Evolutionary conservation across 1,284 basidiomycete genomes (phyloP), one percentile per base, ranked within the genome.

Genomic region (Mycena citricolor): DNA sequence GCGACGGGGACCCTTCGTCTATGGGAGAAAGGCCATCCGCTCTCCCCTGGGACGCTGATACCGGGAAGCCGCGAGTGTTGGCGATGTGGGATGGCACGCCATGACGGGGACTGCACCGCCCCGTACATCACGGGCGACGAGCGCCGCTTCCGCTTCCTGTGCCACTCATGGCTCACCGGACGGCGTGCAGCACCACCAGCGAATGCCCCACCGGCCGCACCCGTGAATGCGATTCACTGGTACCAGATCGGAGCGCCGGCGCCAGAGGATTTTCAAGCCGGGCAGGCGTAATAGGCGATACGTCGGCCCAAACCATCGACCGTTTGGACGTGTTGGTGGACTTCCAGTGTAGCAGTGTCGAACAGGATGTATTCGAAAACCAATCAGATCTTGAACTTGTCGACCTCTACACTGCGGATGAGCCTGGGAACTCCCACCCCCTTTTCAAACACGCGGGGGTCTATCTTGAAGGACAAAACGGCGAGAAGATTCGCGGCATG

Each of bases 361-460:
- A 51, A 35, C 7, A 25, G 0, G 26, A n/a, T n/a, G n/a, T n/a
- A n/a, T n/a, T n/a, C n/a, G n/a, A n/a, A n/a, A n/a, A n/a, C n/a
- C n/a, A n/a, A n/a, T n/a, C n/a, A n/a, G n/a, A n/a, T n/a, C n/a
- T n/a, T n/a, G n/a, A 50, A 3, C n/a, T 47, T 3, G 11, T 44
- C 34, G 49, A 47, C 8, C 12, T 51, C 25, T 47, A 47, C 37
- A 7, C 13, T 17, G 32, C 44, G 45, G 44, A 19, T 22, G 23
- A 36, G 11, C n/a, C 4, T 29, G 14, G n/a, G n/a, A n/a, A 26
- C 11, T 31, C 8, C 16, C 29, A 11, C 21, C 38, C 25, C 1
- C 48, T 47, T 28, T 4, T 33, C 22, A 24, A 40, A 12, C 38
- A n/a, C n/a, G n/a, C n/a, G n/a, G n/a, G 39, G 19, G 26, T 52